Evolutionary conservation across 352 stramenopile genomes (phyloP).

Genomic region (Phytopythium chamaehyphon): DNA sequence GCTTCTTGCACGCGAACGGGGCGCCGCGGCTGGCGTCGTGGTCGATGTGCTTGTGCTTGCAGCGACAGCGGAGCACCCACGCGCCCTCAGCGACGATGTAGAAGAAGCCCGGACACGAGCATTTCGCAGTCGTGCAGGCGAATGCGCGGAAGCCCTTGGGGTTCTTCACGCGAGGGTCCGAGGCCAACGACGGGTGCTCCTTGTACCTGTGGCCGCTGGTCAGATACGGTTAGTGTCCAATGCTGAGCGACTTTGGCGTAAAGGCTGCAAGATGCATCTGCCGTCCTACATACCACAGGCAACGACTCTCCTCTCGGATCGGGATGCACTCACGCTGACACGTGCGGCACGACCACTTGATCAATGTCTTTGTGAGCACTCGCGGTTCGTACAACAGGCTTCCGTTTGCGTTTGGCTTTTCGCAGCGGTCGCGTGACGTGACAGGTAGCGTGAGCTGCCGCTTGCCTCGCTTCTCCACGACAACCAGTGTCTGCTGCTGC

Average conservation of each 20-base stretch:
- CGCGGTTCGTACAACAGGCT: not conserved
- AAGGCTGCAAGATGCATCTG: too few species aligned
- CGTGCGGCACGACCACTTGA: constrained; percentile 56
- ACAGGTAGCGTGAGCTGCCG: not conserved
- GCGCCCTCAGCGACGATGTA: constrained; percentile 79
- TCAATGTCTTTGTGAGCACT: constrained; percentile 31
- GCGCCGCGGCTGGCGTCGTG: constrained; percentile 36
- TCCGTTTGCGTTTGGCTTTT: not conserved
- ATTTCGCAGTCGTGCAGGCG: constrained; percentile 53
- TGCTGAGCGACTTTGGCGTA: not conserved
- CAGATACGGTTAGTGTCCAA: not conserved
- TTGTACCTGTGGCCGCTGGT: constrained; percentile 72
- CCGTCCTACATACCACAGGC: constrained; percentile 43
- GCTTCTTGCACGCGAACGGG: constrained; percentile 49
- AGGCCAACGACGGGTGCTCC: constrained; percentile 40
- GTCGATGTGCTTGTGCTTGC: constrained; percentile 79
- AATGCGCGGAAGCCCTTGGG: constrained; percentile 33
- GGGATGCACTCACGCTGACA: constrained; percentile 77
- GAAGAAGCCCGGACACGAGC: constrained; percentile 54
- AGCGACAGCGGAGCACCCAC: constrained; percentile 75
- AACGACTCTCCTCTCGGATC: constrained; percentile 70
- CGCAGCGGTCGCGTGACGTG: not conserved
- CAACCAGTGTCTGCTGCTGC: constrained; percentile 3
- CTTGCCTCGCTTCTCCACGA: constrained; percentile 5
- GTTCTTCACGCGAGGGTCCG: constrained; percentile 35